phyloP scores from a whole-genome alignment of 208 protist species.

The Trypanosomatidae sp. region DNA sequence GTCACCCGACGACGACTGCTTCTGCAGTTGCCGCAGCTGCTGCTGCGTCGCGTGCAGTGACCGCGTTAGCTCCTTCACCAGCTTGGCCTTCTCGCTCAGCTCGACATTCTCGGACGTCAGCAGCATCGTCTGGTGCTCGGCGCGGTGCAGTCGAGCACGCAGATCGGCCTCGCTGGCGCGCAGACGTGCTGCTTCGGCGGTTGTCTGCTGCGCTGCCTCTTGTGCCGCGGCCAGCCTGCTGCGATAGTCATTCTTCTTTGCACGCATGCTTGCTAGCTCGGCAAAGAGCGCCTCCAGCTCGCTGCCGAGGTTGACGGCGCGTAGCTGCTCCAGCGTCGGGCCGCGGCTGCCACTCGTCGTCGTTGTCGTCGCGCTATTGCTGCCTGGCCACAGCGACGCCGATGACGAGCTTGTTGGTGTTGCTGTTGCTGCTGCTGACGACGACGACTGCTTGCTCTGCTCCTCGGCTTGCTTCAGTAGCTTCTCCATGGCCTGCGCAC shows the following conservation, averaged over 20 bases:
- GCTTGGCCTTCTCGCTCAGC: slow-evolving; percentile 38
- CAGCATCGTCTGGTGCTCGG: slow-evolving; percentile 71
- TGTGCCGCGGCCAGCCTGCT: slow-evolving; percentile 27
- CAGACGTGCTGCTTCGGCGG: slow-evolving; percentile 17
- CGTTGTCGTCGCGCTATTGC: slow-evolving; percentile 4
- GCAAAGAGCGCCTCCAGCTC: slow-evolving; percentile 84
- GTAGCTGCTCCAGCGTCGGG: slow-evolving; percentile 71
- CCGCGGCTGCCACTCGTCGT: not conserved
- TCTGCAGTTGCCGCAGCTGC: slow-evolving; percentile 18
- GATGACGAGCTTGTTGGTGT: not conserved
- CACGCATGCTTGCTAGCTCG: slow-evolving; percentile 54
- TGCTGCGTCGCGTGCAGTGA: slow-evolving; percentile 23
- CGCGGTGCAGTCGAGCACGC: slow-evolving; percentile 37
- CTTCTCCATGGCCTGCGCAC: slow-evolving; percentile 51
- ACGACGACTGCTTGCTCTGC: not conserved
- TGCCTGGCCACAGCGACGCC: not conserved
- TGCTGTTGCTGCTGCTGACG: not conserved
- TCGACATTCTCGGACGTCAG: slow-evolving; percentile 84
- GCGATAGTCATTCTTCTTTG: slow-evolving; percentile 77
- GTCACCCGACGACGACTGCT: slow-evolving; percentile 6
- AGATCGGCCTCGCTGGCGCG: slow-evolving; percentile 27
- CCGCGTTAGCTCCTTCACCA: slow-evolving; percentile 27
- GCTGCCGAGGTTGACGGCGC: slow-evolving; percentile 66
- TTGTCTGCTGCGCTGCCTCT: slow-evolving; percentile 11
- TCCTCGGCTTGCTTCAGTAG: slow-evolving; percentile 48